Evolutionary conservation across 177 flowering plant species (phyloP).

Genomic region (Vitis hybrid): DNA sequence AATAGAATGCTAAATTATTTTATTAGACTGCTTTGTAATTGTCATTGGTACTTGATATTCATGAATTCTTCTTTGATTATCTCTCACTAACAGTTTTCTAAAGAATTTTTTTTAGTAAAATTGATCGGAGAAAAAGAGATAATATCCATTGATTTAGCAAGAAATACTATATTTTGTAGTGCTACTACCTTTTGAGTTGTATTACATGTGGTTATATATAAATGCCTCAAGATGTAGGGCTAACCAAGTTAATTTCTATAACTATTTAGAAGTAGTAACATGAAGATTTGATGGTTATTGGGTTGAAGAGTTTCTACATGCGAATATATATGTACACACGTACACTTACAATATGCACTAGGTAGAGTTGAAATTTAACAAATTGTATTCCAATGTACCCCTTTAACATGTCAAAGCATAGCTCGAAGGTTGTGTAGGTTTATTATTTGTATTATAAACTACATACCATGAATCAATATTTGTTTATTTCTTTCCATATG

Average conservation of each 20-base stretch:
- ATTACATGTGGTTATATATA: not conserved
- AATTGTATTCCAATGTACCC: no score
- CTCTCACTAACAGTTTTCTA: not conserved
- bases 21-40: not conserved
- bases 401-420: no score
- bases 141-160: not conserved
- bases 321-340: no score
- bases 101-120: not conserved
- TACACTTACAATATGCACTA: no score
- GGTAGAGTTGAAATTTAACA: no score
- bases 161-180: not conserved
- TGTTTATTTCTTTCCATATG: no score
- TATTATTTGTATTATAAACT: no score
- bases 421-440: no score
- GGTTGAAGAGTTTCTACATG: no score
- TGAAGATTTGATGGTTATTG: no score
- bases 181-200: not conserved
- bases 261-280: not conserved
- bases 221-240: not conserved
- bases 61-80: not conserved
- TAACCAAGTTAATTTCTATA: not conserved
- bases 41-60: not conserved
- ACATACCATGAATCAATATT: no score
- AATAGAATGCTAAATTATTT: not conserved
- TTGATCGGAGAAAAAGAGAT: not conserved